A percentile compares a stretch with the other conserved stretches of the same genome.
phyloP scores from a whole-genome alignment of 345 rosid genomes.

The Pistacia integerrima region DNA sequence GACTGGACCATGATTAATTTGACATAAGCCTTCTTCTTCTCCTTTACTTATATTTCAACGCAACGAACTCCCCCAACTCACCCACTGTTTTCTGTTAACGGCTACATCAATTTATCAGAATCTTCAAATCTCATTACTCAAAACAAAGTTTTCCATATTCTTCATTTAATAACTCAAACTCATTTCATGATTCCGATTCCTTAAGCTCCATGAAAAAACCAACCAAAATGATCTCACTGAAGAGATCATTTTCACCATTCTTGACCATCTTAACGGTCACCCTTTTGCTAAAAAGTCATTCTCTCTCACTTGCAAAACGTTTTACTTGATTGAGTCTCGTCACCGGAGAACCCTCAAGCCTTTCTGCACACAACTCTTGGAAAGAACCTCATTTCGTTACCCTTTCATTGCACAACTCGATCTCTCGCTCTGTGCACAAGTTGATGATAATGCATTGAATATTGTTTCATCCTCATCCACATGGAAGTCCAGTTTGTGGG shows the following conservation, averaged over 20 bases:
- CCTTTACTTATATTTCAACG: neutral
- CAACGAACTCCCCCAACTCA: neutral
- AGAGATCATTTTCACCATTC: slow-evolving; percentile 54
- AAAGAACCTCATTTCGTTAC: slow-evolving; percentile 46
- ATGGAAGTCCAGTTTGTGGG: slow-evolving; percentile 30
- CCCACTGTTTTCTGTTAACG: slow-evolving; percentile 18
- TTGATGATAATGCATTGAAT: slow-evolving; percentile 40
- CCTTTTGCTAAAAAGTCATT: slow-evolving; percentile 58
- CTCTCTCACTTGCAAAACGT: slow-evolving; percentile 55
- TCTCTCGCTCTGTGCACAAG: slow-evolving; percentile 63
- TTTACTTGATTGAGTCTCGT: slow-evolving; percentile 44
- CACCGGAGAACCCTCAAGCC: slow-evolving; percentile 59
- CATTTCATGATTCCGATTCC: neutral
- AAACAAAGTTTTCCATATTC: too few relatives aligned
- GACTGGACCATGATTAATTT: neutral
- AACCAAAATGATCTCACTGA: slow-evolving; percentile 40
- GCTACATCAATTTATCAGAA: slow-evolving; percentile 6
- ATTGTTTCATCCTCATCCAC: slow-evolving; percentile 24
- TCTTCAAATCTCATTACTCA: neutral
- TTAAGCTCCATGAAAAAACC: slow-evolving; percentile 34
- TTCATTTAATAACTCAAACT: neutral
- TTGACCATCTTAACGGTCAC: slow-evolving; percentile 43
- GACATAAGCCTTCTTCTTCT: slow-evolving; percentile 6
- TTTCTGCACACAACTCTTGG: slow-evolving; percentile 53
- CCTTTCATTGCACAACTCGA: slow-evolving; percentile 47